Evolutionary conservation across 2,329 filamentous ascomycete genomes (phyloP).

Genomic region (Stagonosporopsis cucurbitacearum): DNA sequence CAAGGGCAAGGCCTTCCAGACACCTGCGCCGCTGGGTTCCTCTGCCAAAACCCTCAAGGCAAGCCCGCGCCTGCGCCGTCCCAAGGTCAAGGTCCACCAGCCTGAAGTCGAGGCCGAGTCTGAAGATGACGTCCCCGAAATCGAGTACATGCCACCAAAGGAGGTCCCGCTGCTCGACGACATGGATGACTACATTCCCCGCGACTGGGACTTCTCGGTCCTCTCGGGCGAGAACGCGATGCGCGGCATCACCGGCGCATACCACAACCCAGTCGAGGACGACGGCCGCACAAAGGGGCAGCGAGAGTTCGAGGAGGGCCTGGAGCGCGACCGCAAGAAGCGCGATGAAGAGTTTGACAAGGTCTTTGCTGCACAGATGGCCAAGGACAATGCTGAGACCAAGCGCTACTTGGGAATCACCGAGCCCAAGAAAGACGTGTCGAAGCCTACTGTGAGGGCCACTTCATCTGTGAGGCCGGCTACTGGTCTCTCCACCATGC

Average conservation of each 20-base stretch:
- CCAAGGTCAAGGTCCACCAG: conserved; percentile 68
- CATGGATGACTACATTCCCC: conserved; percentile 67
- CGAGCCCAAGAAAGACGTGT: conserved; percentile 35
- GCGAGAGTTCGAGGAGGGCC: conserved; percentile 59
- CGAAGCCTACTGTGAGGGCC: conserved; percentile 23
- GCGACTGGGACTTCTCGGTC: conserved; percentile 59
- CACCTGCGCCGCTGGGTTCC: conserved; percentile 65
- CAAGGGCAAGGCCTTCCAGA: conserved; percentile 74
- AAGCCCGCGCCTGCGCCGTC: conserved; percentile 62
- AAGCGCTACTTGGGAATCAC: conserved; percentile 39
- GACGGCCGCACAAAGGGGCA: conserved; percentile 70
- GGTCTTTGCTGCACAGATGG: conserved; percentile 67
- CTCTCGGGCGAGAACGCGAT: conserved; percentile 62
- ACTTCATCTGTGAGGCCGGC: conserved; percentile 1
- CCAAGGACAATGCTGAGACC: conserved; percentile 58
- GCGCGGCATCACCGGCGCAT: conserved; percentile 59
- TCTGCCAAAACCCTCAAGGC: conserved; percentile 70
- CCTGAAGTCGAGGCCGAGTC: conserved; percentile 60
- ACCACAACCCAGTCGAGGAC: conserved; percentile 66
- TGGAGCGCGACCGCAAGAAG: conserved; percentile 55
- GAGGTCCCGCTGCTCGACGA: conserved; percentile 68
- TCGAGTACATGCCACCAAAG: conserved; percentile 87
- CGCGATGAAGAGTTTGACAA: conserved; percentile 72
- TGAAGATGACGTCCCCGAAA: conserved; percentile 70
- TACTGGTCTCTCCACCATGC: conserved; percentile 58